Base-by-base conservation (phyloP, 2,329 filamentous ascomycete genomes). In the Cryphonectria carpinicola region DNA sequence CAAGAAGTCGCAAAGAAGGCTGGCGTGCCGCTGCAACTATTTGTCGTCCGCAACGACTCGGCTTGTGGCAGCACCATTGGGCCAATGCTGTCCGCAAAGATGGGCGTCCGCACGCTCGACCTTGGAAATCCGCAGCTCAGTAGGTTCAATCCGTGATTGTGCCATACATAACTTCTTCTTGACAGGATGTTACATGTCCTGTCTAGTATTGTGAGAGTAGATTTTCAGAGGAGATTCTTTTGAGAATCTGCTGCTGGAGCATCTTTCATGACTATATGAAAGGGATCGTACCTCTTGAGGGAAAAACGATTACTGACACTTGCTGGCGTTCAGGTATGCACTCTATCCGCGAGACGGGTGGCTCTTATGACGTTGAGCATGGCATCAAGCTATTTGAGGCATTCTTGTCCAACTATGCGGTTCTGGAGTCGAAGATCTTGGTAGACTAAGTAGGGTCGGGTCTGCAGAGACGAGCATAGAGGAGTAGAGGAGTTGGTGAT, bases 31-130 rank as follows among this genome's bases (percentile, higher is more conserved):
- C 87, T 99, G 68, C 96, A 99, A 84, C 85, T 98, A 54, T 98
- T 98, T 77, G 96, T 99, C 56, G 95, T 98, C 63, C 89, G 95
- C 78, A 99, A 99, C 81, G 96, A 99, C 80, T 96, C 92, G 4
- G 90, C 92, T 67, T 99, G 96, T 80, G 96, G 96, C 69, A 95
- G 93, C 83, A 99, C 96, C 49, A 99, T 99, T 78, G 96, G 96
- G 0, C 96, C 96, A n/a, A 98, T 98, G 90, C 85, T 98, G 62
- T 93, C 92, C 68, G 94, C 95, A 35, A 91, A 91, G 71, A 84
- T 98, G 76, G 96, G 96, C 70, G 90, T 94, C 68, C 87, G 96
- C 73, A 98, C 96, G 1, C 85, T 99, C 61, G 96, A 99, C 82
- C 82, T 98, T 70, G 95, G 95, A 13, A 98, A 98, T 82, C 92